Conservation (phyloP, 495 filamentous ascomycete species). For the Penicillium psychrofluorescens region DNA sequence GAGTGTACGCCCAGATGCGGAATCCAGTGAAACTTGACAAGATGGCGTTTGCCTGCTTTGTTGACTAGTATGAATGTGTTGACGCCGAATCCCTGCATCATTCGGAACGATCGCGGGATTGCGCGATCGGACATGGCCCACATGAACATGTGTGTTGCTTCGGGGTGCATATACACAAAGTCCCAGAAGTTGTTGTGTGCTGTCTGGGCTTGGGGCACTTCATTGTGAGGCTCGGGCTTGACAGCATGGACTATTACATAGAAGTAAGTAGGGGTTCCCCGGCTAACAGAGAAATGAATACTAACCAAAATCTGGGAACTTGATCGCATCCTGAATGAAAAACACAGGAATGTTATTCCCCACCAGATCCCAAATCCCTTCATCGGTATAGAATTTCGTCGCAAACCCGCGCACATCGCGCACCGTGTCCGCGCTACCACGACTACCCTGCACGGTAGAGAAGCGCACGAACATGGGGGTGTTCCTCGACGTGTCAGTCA, state of each 20-base stretch:
- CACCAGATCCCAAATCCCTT: conserved; percentile 61
- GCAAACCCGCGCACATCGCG: conserved; percentile 80
- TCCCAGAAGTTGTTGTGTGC: conserved; percentile 62
- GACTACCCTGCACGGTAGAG: conserved; percentile 72
- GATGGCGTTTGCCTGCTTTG: conserved; percentile 59
- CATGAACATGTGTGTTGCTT: conserved; percentile 66
- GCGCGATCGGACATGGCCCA: conserved; percentile 68
- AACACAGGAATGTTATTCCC: conserved; percentile 49
- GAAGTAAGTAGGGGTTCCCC: neutral
- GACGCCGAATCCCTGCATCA: conserved; percentile 91
- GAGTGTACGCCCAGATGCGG: conserved; percentile 78
- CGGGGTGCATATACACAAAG: conserved; percentile 49
- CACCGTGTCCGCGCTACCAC: conserved; percentile 73
- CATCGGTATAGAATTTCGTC: conserved; percentile 60
- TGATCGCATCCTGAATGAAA: conserved; percentile 61
- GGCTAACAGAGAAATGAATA: neutral
- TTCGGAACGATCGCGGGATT: conserved; percentile 73
- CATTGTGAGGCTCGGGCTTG: conserved; percentile 78
- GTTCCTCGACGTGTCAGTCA: conserved; percentile 72
- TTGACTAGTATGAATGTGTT: conserved; percentile 76
- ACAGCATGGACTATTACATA: conserved; percentile 51
- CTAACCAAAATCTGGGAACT: conserved; percentile 55
- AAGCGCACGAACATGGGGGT: conserved; percentile 79
- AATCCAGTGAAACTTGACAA: conserved; percentile 79
- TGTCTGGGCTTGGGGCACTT: conserved; percentile 54